These are phyloP conservation scores for Begonia masoniana DNA, from an alignment of 306 rosid species.

Conservation along the genomic window DNA sequence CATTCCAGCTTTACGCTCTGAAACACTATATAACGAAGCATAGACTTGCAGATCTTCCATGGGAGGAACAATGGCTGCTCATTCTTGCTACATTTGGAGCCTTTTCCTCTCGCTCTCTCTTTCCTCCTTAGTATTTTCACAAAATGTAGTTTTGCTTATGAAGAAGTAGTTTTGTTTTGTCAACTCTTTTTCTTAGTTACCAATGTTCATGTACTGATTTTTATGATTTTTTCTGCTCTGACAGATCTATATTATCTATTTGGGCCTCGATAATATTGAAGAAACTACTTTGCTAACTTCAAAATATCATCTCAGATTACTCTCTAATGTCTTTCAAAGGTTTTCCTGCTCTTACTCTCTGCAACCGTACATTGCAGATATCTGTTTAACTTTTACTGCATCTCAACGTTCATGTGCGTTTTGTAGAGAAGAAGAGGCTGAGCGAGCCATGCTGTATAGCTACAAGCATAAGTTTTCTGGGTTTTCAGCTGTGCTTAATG, in stretches of 20 bases:
- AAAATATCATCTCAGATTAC: slow-evolving; percentile 25
- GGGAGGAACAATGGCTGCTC: background rate
- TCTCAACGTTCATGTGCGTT: background rate
- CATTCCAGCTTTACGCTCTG: background rate
- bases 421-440: slow-evolving; percentile 38
- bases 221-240: background rate
- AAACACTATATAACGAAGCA: background rate
- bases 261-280: slow-evolving; percentile 20
- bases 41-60: background rate
- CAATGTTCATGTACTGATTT: background rate
- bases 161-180: background rate
- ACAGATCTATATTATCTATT: slow-evolving; percentile 44
- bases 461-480: slow-evolving; percentile 51
- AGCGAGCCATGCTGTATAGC: slow-evolving; percentile 38
- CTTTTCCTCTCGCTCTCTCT: background rate
- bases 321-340: slow-evolving; percentile 37
- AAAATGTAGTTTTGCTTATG: background rate
- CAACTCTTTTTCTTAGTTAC: background rate
- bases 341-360: slow-evolving; percentile 1
- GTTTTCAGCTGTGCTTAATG: slow-evolving; percentile 44
- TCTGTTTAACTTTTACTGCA: background rate
- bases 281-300: slow-evolving; percentile 20
- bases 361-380: background rate
- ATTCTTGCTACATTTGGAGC: background rate
- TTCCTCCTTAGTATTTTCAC: background rate